Base-by-base conservation (phyloP, 2,329 filamentous ascomycete genomes). In the Claviceps digitariae region DNA sequence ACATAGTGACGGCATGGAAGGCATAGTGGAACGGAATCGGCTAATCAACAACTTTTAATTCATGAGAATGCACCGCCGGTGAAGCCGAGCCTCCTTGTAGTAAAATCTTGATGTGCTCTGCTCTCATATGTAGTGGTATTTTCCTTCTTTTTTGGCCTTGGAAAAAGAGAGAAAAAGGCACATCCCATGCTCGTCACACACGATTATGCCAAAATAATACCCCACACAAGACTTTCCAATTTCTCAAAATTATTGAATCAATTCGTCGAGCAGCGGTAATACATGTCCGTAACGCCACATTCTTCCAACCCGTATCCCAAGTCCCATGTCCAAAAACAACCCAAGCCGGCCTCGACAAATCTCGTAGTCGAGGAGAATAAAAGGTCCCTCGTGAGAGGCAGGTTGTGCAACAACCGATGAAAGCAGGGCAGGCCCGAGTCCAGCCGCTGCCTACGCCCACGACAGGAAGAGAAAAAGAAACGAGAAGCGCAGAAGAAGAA, bases 1-100 rank as follows among this genome's bases (percentile, higher is more conserved):
- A 82, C 62, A 84, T 85, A 64, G 76, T 82, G 52, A 83, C 77
- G 60, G 79, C 73, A 45, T 84, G 78, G 74, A 78, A 77, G 65
- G 81, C 81, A 52, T 84, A 71, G 10, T 12, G 8, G n/a, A 44
- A 29, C 21, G 10, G 9, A 50, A 44, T 13, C 2, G 1, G 36
- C 36, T 17, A 13, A 48, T 21, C 20, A 52, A 21, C 29, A 51
- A n/a, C n/a, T 5, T 2, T 23, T 13, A n/a, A 21, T 43, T 13
- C 20, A 6, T 3, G 40, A 21, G 21, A 13, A n/a, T n/a, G n/a
- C n/a, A n/a, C n/a, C n/a, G n/a, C n/a, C n/a, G n/a, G n/a, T n/a
- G n/a, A n/a, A n/a, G n/a, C n/a, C n/a, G n/a, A n/a, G n/a, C n/a
- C n/a, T n/a, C n/a, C n/a, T n/a, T n/a, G n/a, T n/a, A n/a, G n/a